Percentiles rank a stretch among this genome's conserved stretches.
phyloP scores from a whole-genome alignment of 2,329 filamentous ascomycete species.

The Pseudogymnoascus sp. region DNA sequence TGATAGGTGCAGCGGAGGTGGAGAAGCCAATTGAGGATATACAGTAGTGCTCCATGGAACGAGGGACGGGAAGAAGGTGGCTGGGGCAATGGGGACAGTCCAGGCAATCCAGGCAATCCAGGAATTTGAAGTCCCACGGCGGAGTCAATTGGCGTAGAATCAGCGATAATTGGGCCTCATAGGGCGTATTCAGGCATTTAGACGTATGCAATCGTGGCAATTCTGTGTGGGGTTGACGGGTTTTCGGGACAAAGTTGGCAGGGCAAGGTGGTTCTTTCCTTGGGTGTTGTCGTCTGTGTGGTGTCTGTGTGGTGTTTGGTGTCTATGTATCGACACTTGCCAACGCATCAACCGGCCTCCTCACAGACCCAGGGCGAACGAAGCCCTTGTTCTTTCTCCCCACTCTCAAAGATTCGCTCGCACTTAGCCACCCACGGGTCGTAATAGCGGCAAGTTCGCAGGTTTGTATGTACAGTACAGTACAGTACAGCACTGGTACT shows the following conservation, averaged over 20 bases:
- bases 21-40: slow-evolving; percentile 4
- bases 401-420: background rate
- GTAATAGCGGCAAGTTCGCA: background rate
- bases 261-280: background rate
- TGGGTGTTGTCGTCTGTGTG: background rate
- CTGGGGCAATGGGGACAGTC: background rate
- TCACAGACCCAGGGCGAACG: background rate
- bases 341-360: slow-evolving; percentile 3
- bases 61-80: background rate
- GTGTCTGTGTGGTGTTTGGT: background rate
- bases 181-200: slow-evolving; percentile 1
- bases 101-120: background rate
- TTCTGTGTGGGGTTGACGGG: background rate
- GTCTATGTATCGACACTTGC: background rate
- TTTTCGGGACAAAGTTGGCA: background rate
- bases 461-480: background rate
- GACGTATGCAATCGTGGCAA: background rate
- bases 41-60: slow-evolving; percentile 1
- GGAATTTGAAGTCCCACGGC: background rate
- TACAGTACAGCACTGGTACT: no score
- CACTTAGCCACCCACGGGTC: slow-evolving; percentile 1
- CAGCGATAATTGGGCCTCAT: background rate
- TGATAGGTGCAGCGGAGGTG: slow-evolving; percentile 2
- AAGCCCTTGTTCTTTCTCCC: background rate
- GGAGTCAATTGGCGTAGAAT: background rate